phyloP scores from a whole-genome alignment of 768 basidiomycete species.

The Phaeotremella fagi region DNA sequence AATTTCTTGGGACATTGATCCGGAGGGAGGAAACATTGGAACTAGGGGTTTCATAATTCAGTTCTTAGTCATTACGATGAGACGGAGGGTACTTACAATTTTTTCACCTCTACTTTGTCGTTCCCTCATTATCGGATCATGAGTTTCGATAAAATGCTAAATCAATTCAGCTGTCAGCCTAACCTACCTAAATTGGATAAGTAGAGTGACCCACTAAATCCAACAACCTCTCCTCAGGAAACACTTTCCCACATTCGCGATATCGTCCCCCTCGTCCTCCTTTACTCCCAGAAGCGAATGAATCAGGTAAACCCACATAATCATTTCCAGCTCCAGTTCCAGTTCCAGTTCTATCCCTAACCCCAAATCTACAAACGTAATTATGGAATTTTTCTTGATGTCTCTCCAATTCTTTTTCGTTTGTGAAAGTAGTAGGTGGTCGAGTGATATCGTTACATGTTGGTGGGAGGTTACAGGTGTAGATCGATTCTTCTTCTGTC shows the following conservation, averaged over 20 bases:
- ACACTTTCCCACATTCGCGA: slow-evolving; percentile 67
- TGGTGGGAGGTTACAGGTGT: slow-evolving; percentile 69
- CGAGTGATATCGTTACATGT: slow-evolving; percentile 58
- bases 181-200: background rate
- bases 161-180: slow-evolving; percentile 36
- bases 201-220: slow-evolving; percentile 61
- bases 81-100: slow-evolving; percentile 57
- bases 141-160: slow-evolving; percentile 60
- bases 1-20: slow-evolving; percentile 58
- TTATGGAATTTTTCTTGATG: slow-evolving; percentile 59
- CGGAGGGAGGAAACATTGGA: slow-evolving; percentile 65
- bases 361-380: slow-evolving; percentile 68
- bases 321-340: background rate
- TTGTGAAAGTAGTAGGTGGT: slow-evolving; percentile 59
- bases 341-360: slow-evolving; percentile 65
- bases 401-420: slow-evolving; percentile 66
- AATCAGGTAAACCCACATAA: too few species aligned
- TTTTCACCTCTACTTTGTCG: slow-evolving; percentile 76
- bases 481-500: background rate
- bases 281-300: too few species aligned
- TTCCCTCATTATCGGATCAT: slow-evolving; percentile 76
- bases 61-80: background rate
- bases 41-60: slow-evolving; percentile 51
- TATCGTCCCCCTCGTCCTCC: slow-evolving; percentile 13
- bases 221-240: slow-evolving; percentile 73